Evolutionary conservation across 306 rosid species (phyloP).

Genomic region (Acacia confusa): DNA sequence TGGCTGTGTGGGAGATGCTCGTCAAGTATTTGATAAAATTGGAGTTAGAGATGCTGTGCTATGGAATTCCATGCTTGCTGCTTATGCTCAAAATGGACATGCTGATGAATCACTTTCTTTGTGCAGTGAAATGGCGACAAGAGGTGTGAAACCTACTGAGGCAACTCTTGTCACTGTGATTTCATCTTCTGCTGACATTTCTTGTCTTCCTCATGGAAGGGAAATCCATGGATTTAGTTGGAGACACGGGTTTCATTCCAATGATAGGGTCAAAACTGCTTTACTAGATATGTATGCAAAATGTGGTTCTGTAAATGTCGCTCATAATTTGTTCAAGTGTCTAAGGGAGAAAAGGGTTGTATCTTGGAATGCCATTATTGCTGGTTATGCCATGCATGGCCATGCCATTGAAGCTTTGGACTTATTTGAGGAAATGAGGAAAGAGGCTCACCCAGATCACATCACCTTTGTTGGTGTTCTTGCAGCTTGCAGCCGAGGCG

Average conservation of each 20-base stretch:
- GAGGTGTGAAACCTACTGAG: constrained; percentile 57
- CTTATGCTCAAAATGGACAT: constrained; percentile 71
- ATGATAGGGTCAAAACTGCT: constrained; percentile 74
- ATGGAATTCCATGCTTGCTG: constrained; percentile 82
- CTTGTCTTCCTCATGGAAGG: constrained; percentile 64
- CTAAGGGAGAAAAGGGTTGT: constrained; percentile 67
- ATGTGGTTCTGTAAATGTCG: constrained; percentile 64
- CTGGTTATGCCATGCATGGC: constrained; percentile 79
- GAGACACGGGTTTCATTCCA: constrained; percentile 60
- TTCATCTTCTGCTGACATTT: constrained; percentile 67
- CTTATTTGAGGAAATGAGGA: constrained; percentile 58
- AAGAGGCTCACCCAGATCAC: constrained; percentile 50
- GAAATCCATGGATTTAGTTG: constrained; percentile 71
- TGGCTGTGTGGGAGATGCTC: constrained; percentile 59
- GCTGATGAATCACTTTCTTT: constrained; percentile 57
- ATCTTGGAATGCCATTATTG: constrained; percentile 79
- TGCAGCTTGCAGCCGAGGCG: constrained; percentile 68
- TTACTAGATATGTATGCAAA: constrained; percentile 82
- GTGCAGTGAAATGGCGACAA: constrained; percentile 57
- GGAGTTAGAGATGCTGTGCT: constrained; percentile 63
- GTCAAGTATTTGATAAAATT: constrained; percentile 51
- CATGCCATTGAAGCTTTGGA: constrained; percentile 56
- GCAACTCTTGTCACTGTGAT: constrained; percentile 66
- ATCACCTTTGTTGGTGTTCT: constrained; percentile 70
- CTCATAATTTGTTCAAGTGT: constrained; percentile 52